Conservation (phyloP, 164 flowering plant genomes). For the Sextonia rubra region DNA sequence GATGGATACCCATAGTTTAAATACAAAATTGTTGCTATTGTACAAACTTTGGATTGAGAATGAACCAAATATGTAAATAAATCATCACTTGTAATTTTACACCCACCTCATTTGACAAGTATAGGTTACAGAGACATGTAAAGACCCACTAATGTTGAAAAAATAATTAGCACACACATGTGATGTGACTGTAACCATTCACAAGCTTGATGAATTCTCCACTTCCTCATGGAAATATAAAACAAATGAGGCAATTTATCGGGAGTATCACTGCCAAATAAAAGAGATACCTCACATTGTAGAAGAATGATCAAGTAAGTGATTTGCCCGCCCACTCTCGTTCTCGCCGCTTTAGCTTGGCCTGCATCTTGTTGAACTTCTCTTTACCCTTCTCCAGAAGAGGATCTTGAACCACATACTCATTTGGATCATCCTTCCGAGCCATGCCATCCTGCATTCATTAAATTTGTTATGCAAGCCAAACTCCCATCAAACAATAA, state of each 20-base stretch:
- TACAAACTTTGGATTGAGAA: too few relatives aligned
- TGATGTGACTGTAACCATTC: not conserved
- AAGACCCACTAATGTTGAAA: not conserved
- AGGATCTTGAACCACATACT: constrained; percentile 82
- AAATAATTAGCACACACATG: not conserved
- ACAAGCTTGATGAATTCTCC: not conserved
- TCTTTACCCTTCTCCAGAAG: constrained; percentile 95
- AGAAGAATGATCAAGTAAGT: constrained; percentile 41
- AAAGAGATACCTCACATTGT: not conserved
- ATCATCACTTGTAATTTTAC: too few relatives aligned
- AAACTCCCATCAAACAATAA: not conserved
- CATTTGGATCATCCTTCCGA: constrained; percentile 68
- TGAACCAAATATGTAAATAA: too few relatives aligned
- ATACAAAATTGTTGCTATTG: too few relatives aligned
- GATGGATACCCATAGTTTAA: too few relatives aligned
- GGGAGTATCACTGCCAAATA: not conserved
- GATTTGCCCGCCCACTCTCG: constrained; percentile 98
- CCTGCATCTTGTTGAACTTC: constrained; percentile 90
- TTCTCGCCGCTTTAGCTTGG: constrained; percentile 77
- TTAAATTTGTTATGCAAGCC: not conserved
- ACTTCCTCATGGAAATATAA: not conserved
- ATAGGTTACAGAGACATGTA: not conserved
- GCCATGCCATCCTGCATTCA: constrained; percentile 70
- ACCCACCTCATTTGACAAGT: not conserved
- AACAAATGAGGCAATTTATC: not conserved